Evolutionary conservation across 352 stramenopile species (phyloP).

Genomic region (Pythium brassicae): DNA sequence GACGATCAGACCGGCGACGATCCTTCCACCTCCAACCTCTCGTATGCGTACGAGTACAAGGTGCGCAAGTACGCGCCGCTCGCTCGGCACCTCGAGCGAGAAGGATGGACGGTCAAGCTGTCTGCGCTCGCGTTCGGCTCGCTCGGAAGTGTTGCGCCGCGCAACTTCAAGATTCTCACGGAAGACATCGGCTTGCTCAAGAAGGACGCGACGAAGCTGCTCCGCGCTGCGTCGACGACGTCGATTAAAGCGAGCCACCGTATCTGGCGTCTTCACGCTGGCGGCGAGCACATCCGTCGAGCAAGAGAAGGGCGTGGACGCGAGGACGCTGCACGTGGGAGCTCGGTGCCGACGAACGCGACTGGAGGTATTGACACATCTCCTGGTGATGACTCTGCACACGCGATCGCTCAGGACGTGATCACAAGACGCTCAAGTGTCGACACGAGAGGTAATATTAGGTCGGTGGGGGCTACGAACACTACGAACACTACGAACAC

Average conservation of each 20-base stretch:
- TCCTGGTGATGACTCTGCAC: too few relatives aligned
- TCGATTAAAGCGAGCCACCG: slow-evolving; percentile 2
- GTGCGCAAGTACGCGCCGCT: slow-evolving; percentile 7
- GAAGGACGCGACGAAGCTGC: not conserved
- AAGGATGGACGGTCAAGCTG: slow-evolving; percentile 4
- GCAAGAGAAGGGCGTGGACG: too few relatives aligned
- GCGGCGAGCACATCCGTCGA: not conserved
- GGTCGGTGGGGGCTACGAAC: too few relatives aligned
- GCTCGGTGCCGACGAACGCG: too few relatives aligned
- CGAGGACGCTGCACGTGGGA: too few relatives aligned
- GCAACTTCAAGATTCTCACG: slow-evolving; percentile 6
- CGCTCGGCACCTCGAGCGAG: not conserved
- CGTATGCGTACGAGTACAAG: not conserved
- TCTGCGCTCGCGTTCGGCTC: slow-evolving; percentile 6
- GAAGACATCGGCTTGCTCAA: slow-evolving; percentile 8
- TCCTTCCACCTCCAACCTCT: not conserved
- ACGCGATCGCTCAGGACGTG: too few relatives aligned
- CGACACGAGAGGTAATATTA: too few relatives aligned
- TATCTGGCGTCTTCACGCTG: slow-evolving; percentile 2
- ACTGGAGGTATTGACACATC: too few relatives aligned
- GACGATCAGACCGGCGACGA: not conserved
- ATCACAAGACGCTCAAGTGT: too few relatives aligned
- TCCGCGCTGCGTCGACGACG: not conserved
- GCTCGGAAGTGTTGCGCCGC: not conserved
- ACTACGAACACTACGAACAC: too few relatives aligned